Evolutionary conservation across 441 rosid genomes (phyloP).

Genomic region (Kokia cookei): DNA sequence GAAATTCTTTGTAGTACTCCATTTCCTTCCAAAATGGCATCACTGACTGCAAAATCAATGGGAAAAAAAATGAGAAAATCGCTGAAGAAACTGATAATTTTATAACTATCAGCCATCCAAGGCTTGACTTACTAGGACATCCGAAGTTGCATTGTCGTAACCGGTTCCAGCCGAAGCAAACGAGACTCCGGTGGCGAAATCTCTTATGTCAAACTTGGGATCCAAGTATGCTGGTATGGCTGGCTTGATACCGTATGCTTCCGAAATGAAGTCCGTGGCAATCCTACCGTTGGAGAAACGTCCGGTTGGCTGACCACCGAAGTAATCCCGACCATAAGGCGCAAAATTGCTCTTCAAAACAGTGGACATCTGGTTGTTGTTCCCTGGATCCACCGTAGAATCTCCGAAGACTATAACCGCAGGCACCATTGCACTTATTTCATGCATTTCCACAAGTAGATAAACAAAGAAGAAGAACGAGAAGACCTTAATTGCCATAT

Average conservation of each 20-base stretch:
- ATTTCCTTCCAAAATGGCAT: constrained; percentile 60
- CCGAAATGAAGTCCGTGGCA: constrained; percentile 45
- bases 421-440: constrained; percentile 28
- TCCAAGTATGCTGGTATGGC: constrained; percentile 54
- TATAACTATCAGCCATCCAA: not conserved
- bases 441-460: constrained; percentile 27
- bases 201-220: constrained; percentile 35
- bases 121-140: constrained; percentile 42
- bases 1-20: constrained; percentile 54
- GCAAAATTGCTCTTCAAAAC: constrained; percentile 48
- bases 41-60: constrained; percentile 39
- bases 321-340: constrained; percentile 56
- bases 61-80: not conserved
- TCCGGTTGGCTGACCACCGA: constrained; percentile 38
- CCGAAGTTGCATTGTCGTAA: constrained; percentile 48
- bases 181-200: constrained; percentile 52
- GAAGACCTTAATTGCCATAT: constrained; percentile 19
- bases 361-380: constrained; percentile 55
- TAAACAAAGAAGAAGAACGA: constrained; percentile 17
- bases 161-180: constrained; percentile 74
- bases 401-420: constrained; percentile 59
- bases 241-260: constrained; percentile 50
- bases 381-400: constrained; percentile 57
- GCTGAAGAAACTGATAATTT: not conserved
- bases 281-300: constrained; percentile 58